These are phyloP conservation scores for Yamadazyma membranifaciens DNA, from an alignment of 1,139 yeast genomes.

Conservation along the genomic window DNA sequence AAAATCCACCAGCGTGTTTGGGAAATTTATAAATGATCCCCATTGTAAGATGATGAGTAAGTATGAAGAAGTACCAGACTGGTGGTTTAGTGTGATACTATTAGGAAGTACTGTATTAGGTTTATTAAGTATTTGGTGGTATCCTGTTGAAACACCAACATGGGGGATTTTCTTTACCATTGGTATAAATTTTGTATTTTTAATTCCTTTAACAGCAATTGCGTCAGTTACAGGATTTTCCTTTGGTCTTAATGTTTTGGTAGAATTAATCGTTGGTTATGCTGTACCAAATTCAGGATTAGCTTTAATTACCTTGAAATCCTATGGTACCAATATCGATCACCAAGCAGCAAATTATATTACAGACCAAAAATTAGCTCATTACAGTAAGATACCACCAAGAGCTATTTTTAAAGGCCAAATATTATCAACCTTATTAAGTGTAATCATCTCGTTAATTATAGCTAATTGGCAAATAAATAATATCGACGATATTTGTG, in stretches of 20 bases:
- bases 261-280: slow-evolving; percentile 61
- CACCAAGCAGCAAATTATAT: slow-evolving; percentile 61
- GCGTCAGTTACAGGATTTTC: slow-evolving; percentile 54
- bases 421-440: slow-evolving; percentile 39
- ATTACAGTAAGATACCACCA: slow-evolving; percentile 60
- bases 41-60: slow-evolving; percentile 54
- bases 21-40: slow-evolving; percentile 52
- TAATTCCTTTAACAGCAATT: slow-evolving; percentile 50
- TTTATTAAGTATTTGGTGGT: slow-evolving; percentile 42
- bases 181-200: slow-evolving; percentile 51
- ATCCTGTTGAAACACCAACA: slow-evolving; percentile 48
- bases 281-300: slow-evolving; percentile 63
- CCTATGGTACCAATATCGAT: slow-evolving; percentile 58
- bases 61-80: slow-evolving; percentile 62
- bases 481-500: slow-evolving; percentile 42
- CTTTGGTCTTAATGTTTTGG: slow-evolving; percentile 56
- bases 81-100: slow-evolving; percentile 53
- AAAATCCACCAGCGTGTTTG: slow-evolving; percentile 43
- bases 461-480: slow-evolving; percentile 53
- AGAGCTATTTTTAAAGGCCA: slow-evolving; percentile 62
- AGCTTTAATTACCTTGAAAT: slow-evolving; percentile 59
- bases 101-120: slow-evolving; percentile 47
- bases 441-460: slow-evolving; percentile 46
- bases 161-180: slow-evolving; percentile 59
- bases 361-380: slow-evolving; percentile 58